phyloP scores from a whole-genome alignment of 306 rosid species.

The Prunus padus region DNA sequence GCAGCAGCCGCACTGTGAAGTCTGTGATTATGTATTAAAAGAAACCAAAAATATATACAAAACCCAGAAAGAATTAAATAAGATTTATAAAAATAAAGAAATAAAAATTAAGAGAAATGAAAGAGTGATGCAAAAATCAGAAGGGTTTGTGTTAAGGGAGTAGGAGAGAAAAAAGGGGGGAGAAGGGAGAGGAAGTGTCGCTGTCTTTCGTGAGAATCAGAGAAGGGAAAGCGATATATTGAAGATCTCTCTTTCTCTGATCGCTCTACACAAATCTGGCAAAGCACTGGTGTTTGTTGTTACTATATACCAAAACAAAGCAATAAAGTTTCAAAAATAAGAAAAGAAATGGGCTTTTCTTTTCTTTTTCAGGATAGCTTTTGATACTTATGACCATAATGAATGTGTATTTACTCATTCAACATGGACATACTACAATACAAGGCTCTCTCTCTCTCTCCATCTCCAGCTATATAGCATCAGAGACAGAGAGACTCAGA shows the following conservation, averaged over 20 bases:
- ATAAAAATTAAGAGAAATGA: background rate
- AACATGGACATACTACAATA: background rate
- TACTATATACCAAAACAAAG: conserved; percentile 28
- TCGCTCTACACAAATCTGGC: conserved; percentile 51
- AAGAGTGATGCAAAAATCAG: conserved; percentile 36
- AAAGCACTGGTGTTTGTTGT: conserved; percentile 7
- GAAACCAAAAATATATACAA: background rate
- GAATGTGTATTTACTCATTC: background rate
- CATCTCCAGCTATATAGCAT: background rate
- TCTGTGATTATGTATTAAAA: background rate
- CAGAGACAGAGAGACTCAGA: background rate
- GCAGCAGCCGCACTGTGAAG: background rate
- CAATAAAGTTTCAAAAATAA: conserved; percentile 15
- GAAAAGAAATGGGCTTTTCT: background rate
- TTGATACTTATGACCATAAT: background rate
- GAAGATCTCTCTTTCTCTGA: conserved; percentile 42
- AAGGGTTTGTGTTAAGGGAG: conserved; percentile 26
- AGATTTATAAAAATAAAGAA: too few species aligned
- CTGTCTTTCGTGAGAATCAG: conserved; percentile 72
- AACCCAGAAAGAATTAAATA: background rate
- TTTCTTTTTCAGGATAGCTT: conserved; percentile 12
- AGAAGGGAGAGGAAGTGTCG: conserved; percentile 42
- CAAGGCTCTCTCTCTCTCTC: background rate
- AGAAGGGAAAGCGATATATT: conserved; percentile 51
- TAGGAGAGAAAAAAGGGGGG: conserved; percentile 8